Evolutionary conservation across 2,329 filamentous ascomycete genomes (phyloP).

Genomic region (Cercospora nicotianae): DNA sequence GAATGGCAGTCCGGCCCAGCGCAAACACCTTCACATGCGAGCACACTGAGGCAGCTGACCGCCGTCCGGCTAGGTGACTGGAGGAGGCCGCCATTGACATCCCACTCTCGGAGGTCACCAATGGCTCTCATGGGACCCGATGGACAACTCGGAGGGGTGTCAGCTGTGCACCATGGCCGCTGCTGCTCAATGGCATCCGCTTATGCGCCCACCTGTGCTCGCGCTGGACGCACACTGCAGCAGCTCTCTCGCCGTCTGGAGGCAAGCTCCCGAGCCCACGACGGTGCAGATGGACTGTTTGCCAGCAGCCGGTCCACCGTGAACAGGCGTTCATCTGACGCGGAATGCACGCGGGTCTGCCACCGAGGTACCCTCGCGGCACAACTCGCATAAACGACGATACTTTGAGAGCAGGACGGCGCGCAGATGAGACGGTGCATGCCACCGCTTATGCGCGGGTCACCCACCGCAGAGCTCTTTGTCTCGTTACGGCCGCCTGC

Average conservation of each 20-base stretch:
- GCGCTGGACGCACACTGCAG: not conserved
- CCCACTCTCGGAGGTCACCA: conserved; percentile 14
- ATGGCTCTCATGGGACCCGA: conserved; percentile 14
- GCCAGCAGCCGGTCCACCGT: not conserved
- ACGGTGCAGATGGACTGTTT: not conserved
- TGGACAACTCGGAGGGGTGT: conserved; percentile 16
- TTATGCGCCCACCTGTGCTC: not conserved
- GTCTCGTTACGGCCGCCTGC: conserved; percentile 12
- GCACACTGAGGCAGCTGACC: conserved; percentile 6
- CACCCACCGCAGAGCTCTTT: conserved; percentile 9
- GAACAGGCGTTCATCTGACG: not conserved
- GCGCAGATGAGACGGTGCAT: conserved; percentile 5
- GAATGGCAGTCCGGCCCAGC: conserved; percentile 3
- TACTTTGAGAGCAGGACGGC: conserved; percentile 6
- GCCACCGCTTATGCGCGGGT: conserved; percentile 22
- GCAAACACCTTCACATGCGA: conserved; percentile 11
- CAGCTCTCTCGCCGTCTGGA: not conserved
- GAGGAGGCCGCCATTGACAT: conserved; percentile 15
- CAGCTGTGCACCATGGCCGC: conserved; percentile 10
- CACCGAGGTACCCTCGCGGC: conserved; percentile 1
- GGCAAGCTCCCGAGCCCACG: not conserved
- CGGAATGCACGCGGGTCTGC: conserved; percentile 2
- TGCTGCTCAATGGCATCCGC: conserved; percentile 8
- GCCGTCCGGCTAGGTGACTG: conserved; percentile 4
- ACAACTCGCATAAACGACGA: conserved; percentile 4